Conservation (phyloP, 2,329 filamentous ascomycete genomes). For the Cercospora citrullina region DNA sequence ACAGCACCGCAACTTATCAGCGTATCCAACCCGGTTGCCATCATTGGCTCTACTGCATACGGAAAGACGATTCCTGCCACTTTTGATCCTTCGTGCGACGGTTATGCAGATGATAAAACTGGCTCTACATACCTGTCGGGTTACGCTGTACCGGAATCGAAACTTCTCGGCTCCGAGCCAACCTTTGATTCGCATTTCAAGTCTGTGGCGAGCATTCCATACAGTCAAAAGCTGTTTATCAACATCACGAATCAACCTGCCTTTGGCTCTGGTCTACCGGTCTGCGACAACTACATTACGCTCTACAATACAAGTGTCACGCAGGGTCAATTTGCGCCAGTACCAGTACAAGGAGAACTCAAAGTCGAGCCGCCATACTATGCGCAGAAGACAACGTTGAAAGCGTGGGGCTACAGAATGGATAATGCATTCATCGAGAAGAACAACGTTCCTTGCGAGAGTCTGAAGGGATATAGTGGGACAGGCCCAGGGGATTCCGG, state of each 20-base stretch:
- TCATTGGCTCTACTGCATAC: slow-evolving; percentile 9
- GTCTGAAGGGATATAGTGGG: slow-evolving; percentile 17
- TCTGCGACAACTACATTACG: slow-evolving; percentile 21
- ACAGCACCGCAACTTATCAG: slow-evolving; percentile 17
- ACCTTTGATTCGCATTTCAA: slow-evolving; percentile 10
- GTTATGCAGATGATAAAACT: slow-evolving; percentile 11
- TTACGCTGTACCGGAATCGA: slow-evolving; percentile 9
- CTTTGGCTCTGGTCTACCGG: slow-evolving; percentile 7
- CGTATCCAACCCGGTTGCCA: slow-evolving; percentile 9
- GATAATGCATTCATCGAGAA: slow-evolving; percentile 20
- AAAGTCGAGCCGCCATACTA: slow-evolving; percentile 20
- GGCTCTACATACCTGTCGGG: slow-evolving; percentile 12
- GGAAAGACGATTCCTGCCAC: slow-evolving; percentile 15
- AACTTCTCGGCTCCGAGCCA: slow-evolving; percentile 12
- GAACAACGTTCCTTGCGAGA: slow-evolving; percentile 17
- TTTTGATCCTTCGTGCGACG: slow-evolving; percentile 20
- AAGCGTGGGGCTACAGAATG: slow-evolving; percentile 15
- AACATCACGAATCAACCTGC: slow-evolving; percentile 24
- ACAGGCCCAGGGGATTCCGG: slow-evolving; percentile 17
- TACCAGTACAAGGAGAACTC: slow-evolving; percentile 15
- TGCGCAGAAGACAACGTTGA: slow-evolving; percentile 5
- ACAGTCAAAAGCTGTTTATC: slow-evolving; percentile 15
- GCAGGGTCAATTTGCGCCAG: slow-evolving; percentile 16
- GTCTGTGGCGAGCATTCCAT: slow-evolving; percentile 9
- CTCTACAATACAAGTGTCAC: slow-evolving; percentile 21